Base-by-base conservation (phyloP, 148 eudicot species). In the Limonium bicolor region DNA sequence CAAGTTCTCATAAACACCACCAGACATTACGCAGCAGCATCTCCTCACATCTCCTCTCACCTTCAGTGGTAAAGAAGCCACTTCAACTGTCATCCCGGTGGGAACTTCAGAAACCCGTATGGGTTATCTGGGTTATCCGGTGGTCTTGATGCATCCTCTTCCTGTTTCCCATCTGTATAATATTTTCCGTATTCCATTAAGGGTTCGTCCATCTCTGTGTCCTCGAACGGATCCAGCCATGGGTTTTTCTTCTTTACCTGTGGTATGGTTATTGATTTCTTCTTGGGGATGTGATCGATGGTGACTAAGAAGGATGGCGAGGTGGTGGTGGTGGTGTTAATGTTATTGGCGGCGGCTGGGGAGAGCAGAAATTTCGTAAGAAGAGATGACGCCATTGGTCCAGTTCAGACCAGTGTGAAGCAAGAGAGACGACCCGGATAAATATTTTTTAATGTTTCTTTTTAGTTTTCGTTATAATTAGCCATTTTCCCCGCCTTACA, bases 1-100 rank as follows among this genome's bases (percentile, higher is more conserved):
- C 72, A 86, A 53, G 30, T 86, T 86, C 42, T 86, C 96, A 48
- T 86, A 86, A 26, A 86, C 96, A 12, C 96, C 96, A 12, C 96
- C 96, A 3, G 88, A 68, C 24, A 86, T 15, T 22, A 86, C 64
- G 41, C 88, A 78, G 30, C 94, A 82, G 20, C 96, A 86, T 36
- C 96, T 70, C 58, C 96, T 47, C 21, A 86, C 94, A 68, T 86
- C 96, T 12, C 94, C 94, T 47, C 96, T 73, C 16, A 86, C 61
- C 51, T 78, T 86, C 63, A 58, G 42, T 20, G 71, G 82, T 53
- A 86, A 23, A 23, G 96, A 86, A 46, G 96, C 96, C 12, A 86
- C 41, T 41, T 86, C 96, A 20, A 82, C 88, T 0, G 55, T 26
- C 36, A 86, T 0, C 96, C 96, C 63, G 53, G 50, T 10, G 96